Percentiles rank a stretch among this genome's conserved stretches.
These are phyloP conservation scores for Sphagnum contortum DNA, from an alignment of 225 moss, liverwort and hornwort species.

Conservation along the genomic window DNA sequence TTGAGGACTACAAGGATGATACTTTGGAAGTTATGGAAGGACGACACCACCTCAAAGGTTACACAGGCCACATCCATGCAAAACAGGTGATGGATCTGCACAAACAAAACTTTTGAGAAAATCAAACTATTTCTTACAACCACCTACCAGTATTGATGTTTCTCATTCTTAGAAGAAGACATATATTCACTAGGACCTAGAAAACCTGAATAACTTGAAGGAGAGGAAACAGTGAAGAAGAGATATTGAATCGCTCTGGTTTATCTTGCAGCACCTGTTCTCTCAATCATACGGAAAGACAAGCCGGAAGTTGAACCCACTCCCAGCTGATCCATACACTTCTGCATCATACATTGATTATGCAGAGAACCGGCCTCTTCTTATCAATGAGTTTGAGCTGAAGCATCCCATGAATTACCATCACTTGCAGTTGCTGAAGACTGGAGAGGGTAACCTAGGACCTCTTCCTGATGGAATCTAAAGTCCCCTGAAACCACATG, in stretches of 20 bases:
- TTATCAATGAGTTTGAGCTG: slow-evolving; percentile 76
- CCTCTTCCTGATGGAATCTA: slow-evolving; percentile 23
- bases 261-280: slow-evolving; percentile 59
- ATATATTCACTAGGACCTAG: too few relatives aligned
- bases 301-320: slow-evolving; percentile 47
- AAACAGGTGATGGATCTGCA: slow-evolving; percentile 34
- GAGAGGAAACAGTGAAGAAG: too few relatives aligned
- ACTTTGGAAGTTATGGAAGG: slow-evolving; percentile 82
- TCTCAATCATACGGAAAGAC: slow-evolving; percentile 74
- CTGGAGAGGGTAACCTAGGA: slow-evolving; percentile 29
- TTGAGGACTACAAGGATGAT: slow-evolving; percentile 77
- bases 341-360: slow-evolving; percentile 65
- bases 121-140: neutral
- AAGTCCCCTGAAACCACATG: too few relatives aligned
- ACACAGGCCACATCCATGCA: slow-evolving; percentile 78
- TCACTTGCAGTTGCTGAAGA: slow-evolving; percentile 54
- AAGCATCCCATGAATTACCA: slow-evolving; percentile 74
- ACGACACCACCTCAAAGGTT: slow-evolving; percentile 86
- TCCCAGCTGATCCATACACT: slow-evolving; percentile 62
- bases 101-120: neutral
- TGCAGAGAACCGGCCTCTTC: slow-evolving; percentile 60
- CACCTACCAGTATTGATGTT: neutral
- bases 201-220: too few relatives aligned
- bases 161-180: too few relatives aligned
- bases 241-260: too few relatives aligned